Evolutionary conservation across 2,329 filamentous ascomycete genomes (phyloP).

Genomic region (Fusarium miscanthi): DNA sequence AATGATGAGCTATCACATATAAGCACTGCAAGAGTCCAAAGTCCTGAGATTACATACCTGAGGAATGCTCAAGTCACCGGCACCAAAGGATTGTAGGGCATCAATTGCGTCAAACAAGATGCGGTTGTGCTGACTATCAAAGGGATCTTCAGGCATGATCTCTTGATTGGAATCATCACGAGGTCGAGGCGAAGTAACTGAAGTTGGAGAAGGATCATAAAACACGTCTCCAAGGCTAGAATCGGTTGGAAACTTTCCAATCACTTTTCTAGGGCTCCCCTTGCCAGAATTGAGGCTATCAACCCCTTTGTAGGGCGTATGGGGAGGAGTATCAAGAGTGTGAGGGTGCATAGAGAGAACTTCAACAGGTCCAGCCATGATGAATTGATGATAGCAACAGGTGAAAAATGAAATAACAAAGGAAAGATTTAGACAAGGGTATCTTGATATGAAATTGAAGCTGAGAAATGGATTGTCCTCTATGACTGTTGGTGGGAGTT

Average conservation of each 20-base stretch:
- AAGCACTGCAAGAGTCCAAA: neutral
- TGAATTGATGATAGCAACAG: neutral
- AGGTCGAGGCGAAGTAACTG: neutral
- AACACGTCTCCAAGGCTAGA: slow-evolving; percentile 21
- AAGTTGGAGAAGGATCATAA: neutral
- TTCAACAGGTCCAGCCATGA: slow-evolving; percentile 32
- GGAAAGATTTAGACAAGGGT: neutral
- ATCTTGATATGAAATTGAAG: neutral
- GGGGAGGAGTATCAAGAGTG: slow-evolving; percentile 12
- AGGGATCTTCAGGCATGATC: slow-evolving; percentile 46
- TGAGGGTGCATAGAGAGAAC: neutral
- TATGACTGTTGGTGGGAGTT: neutral
- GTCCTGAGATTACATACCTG: slow-evolving; percentile 42
- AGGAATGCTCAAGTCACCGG: slow-evolving; percentile 48
- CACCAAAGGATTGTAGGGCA: slow-evolving; percentile 48
- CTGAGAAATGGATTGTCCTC: neutral
- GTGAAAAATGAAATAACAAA: neutral
- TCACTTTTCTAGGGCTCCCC: neutral
- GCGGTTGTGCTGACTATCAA: slow-evolving; percentile 50
- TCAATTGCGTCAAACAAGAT: slow-evolving; percentile 53
- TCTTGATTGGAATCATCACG: neutral
- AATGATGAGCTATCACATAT: slow-evolving; percentile 48
- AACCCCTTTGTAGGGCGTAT: neutral
- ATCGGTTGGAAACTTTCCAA: slow-evolving; percentile 17
- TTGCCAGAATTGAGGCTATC: neutral